Conservation (phyloP, 306 rosid species). For the Erythrophleum fordii region DNA sequence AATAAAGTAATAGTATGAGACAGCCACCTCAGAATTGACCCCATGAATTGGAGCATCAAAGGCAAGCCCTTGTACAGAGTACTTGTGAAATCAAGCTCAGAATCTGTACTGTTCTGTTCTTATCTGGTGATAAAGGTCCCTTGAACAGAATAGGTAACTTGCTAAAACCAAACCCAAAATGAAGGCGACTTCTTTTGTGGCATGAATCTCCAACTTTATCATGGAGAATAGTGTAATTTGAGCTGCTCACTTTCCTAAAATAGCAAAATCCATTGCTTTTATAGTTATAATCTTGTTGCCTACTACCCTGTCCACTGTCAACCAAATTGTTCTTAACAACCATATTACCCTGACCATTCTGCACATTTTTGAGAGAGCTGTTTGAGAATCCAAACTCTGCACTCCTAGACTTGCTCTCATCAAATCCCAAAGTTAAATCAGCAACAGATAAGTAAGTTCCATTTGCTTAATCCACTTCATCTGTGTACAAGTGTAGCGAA, state of each 20-base stretch:
- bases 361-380: conserved; percentile 69
- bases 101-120: conserved; percentile 13
- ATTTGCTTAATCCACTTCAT: conserved; percentile 42
- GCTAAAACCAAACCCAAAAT: conserved; percentile 32
- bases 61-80: conserved; percentile 22
- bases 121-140: conserved; percentile 33
- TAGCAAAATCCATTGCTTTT: conserved; percentile 56
- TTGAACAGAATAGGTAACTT: conserved; percentile 40
- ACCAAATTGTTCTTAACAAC: conserved; percentile 60
- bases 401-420: conserved; percentile 44
- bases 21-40: conserved; percentile 22
- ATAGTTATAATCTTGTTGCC: conserved; percentile 70
- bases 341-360: conserved; percentile 69
- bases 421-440: conserved; percentile 64
- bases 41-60: neutral
- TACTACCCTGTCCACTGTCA: conserved; percentile 63
- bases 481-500: conserved; percentile 51
- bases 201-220: conserved; percentile 62
- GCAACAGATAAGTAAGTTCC: conserved; percentile 40
- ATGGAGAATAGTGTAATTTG: conserved; percentile 71
- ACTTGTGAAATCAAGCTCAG: conserved; percentile 6
- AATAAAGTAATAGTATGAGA: conserved; percentile 13
- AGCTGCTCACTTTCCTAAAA: conserved; percentile 74
- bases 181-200: conserved; percentile 32
- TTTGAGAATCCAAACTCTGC: conserved; percentile 42